Evolutionary conservation across 2,329 filamentous ascomycete species (phyloP).

Genomic region (Pseudocercospora macadamiae): DNA sequence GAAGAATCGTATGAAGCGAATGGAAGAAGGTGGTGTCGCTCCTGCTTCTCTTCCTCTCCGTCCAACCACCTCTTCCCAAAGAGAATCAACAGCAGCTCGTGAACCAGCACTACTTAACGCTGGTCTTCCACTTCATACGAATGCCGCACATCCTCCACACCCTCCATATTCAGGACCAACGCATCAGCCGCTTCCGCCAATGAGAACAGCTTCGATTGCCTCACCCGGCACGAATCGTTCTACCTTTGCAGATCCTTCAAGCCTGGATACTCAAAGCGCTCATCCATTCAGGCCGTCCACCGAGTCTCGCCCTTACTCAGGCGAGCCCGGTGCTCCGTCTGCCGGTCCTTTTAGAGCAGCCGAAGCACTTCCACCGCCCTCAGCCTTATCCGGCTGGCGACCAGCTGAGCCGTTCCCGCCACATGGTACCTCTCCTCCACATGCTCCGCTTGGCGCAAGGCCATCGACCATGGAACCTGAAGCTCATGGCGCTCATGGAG

Average conservation of each 20-base stretch:
- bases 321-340: constrained; percentile 14
- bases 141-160: background rate
- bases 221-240: constrained; percentile 27
- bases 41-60: constrained; percentile 7
- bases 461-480: constrained; percentile 30
- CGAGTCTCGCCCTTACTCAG: constrained; percentile 22
- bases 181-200: constrained; percentile 31
- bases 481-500: constrained; percentile 8
- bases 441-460: constrained; percentile 22
- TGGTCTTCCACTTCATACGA: constrained; percentile 8
- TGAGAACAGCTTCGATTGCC: constrained; percentile 29
- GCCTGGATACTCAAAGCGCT: constrained; percentile 18
- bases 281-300: constrained; percentile 22
- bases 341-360: constrained; percentile 17
- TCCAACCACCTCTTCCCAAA: constrained; percentile 9
- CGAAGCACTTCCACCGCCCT: constrained; percentile 30
- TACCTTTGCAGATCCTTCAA: constrained; percentile 19
- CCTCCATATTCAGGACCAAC: constrained; percentile 4
- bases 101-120: constrained; percentile 2
- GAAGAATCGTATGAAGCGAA: constrained; percentile 48
- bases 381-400: constrained; percentile 34
- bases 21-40: constrained; percentile 32
- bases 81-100: constrained; percentile 8
- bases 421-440: constrained; percentile 21
- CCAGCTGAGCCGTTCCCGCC: constrained; percentile 30